These are phyloP conservation scores for Solanum dulcamara DNA, from an alignment of 257 asterid species.

Conservation along the genomic window DNA sequence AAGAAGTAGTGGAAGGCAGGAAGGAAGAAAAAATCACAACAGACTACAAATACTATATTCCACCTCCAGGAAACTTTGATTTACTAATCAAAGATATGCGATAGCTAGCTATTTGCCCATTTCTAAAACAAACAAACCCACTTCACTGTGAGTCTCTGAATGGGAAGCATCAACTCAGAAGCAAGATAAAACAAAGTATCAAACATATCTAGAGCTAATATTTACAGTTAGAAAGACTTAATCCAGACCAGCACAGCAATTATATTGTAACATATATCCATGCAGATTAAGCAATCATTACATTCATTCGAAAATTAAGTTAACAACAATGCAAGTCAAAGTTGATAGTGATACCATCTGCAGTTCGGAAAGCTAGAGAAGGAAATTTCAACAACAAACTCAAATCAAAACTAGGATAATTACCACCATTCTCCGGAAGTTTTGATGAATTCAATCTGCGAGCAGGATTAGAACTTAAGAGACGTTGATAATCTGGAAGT, in stretches of 20 bases:
- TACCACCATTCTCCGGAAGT: constrained; percentile 88
- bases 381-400: constrained; percentile 1
- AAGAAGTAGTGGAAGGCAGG: background rate
- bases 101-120: background rate
- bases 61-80: background rate
- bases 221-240: background rate
- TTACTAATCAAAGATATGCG: background rate
- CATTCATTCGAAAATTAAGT: background rate
- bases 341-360: background rate
- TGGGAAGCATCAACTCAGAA: background rate
- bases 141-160: background rate
- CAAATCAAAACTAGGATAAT: background rate
- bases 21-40: background rate
- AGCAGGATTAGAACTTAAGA: constrained; percentile 81
- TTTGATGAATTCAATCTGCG: constrained; percentile 97
- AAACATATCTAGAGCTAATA: background rate
- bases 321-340: background rate
- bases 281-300: background rate
- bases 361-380: background rate
- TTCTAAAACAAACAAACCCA: background rate
- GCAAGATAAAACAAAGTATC: background rate
- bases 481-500: constrained; percentile 97
- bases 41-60: background rate
- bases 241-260: background rate
- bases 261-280: background rate